Evolutionary conservation across 2,329 filamentous ascomycete species (phyloP).

Genomic region (Didymella arachidicola): DNA sequence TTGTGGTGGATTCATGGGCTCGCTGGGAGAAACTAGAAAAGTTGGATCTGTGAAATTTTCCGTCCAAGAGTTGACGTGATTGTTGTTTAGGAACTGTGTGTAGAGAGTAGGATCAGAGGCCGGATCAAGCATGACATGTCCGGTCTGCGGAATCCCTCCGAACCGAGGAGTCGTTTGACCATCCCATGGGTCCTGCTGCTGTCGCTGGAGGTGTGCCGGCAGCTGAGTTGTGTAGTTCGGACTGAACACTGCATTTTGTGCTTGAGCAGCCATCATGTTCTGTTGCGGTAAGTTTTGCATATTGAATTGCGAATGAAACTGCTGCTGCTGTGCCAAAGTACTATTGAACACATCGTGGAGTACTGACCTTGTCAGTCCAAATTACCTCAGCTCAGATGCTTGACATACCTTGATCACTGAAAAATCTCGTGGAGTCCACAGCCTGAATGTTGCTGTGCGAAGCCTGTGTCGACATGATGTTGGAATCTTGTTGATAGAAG

Average conservation of each 20-base stretch:
- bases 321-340: conserved; percentile 36
- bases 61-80: conserved; percentile 36
- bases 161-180: conserved; percentile 40
- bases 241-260: conserved; percentile 29
- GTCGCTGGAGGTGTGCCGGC: conserved; percentile 23
- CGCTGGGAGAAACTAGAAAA: conserved; percentile 40
- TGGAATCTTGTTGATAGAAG: conserved; percentile 38
- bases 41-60: conserved; percentile 39
- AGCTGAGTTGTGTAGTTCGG: conserved; percentile 30
- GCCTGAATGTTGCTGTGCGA: conserved; percentile 33
- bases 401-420: conserved; percentile 37
- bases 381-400: neutral
- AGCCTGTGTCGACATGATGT: conserved; percentile 37
- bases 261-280: conserved; percentile 26
- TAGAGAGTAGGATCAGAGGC: conserved; percentile 38
- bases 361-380: conserved; percentile 31
- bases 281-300: conserved; percentile 28
- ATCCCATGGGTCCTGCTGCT: conserved; percentile 45
- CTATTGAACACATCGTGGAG: conserved; percentile 36
- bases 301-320: conserved; percentile 33
- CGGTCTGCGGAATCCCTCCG: conserved; percentile 38
- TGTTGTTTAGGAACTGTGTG: conserved; percentile 25
- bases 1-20: conserved; percentile 34
- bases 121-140: conserved; percentile 42
- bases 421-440: conserved; percentile 33